These are phyloP conservation scores for Saccharomycopsis javanensis DNA, from an alignment of 805 yeast species.

Conservation along the genomic window DNA sequence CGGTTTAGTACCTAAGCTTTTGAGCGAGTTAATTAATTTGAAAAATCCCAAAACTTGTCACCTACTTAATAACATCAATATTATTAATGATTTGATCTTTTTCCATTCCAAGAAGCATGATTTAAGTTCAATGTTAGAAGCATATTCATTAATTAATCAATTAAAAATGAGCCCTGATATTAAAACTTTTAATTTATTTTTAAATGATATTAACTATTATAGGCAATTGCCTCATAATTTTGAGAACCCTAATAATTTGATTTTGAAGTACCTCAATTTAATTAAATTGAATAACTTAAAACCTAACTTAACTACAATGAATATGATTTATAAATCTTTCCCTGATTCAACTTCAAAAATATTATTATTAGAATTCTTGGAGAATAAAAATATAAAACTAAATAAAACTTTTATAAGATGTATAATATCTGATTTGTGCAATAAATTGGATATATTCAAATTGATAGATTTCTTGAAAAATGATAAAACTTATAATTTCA, in stretches of 20 bases:
- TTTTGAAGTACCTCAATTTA: slow-evolving; percentile 1
- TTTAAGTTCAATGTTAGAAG: slow-evolving; percentile 32
- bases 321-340: slow-evolving; percentile 26
- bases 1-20: slow-evolving; percentile 31
- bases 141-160: slow-evolving; percentile 32
- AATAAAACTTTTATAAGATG: slow-evolving; percentile 24
- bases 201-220: slow-evolving; percentile 25
- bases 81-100: slow-evolving; percentile 32
- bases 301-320: slow-evolving; percentile 33
- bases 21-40: slow-evolving; percentile 33
- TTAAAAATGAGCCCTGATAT: slow-evolving; percentile 29
- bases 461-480: slow-evolving; percentile 22
- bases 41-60: slow-evolving; percentile 27
- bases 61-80: slow-evolving; percentile 24
- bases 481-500: slow-evolving; percentile 4
- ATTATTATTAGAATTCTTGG: slow-evolving; percentile 27
- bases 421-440: slow-evolving; percentile 23
- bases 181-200: slow-evolving; percentile 31
- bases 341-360: slow-evolving; percentile 28
- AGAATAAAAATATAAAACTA: slow-evolving; percentile 25
- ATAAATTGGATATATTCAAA: slow-evolving; percentile 19
- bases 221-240: slow-evolving; percentile 24
- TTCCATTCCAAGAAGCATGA: slow-evolving; percentile 32
- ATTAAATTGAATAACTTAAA: slow-evolving; percentile 19
- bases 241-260: slow-evolving; percentile 17